Base-by-base conservation (phyloP, 371 early-diverging fungal genomes). In the Saksenaea vasiformis region DNA sequence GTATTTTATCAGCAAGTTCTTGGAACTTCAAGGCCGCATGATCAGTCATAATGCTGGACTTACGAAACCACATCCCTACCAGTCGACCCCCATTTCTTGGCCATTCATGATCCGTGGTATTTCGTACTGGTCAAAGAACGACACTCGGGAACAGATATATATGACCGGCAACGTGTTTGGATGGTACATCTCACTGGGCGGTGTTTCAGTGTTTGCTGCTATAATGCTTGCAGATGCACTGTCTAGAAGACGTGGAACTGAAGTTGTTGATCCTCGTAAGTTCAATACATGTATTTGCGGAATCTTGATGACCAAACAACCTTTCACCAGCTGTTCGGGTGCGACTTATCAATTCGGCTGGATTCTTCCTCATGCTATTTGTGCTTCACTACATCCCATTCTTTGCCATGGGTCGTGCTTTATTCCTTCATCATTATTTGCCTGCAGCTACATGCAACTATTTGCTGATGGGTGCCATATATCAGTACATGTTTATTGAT, bases 351-450 rank as follows among this genome's bases (percentile, higher is more conserved):
- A 79, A 83, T 38, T 85, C 90, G 0, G 84, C 85, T 22, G 95
- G 94, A 0, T 96, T 95, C 82, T 85, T 97, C 62, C 79, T 92
- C 34, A 60, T 92, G 4, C 93, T 91, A 19, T 99, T 95, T 93
- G 61, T 83, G 9, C 70, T 95, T 34, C 99, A 99, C 74, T 98
- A 93, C 70, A 39, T 95, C 15, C 99, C 99, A 3, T 99, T 98
- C 85, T 97, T 96, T 80, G 64, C 93, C 55, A 94, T 97, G 94
- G 97, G 95, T 14, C 90, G 99, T 54, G 89, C 93, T 31, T 81
- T 98, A 15, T 99, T 98, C 79, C 77, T 98, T 58, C 99, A 98
- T 80, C 99, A 99, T 78, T 99, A 99, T 72, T 79, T 98, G 34
- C 98, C 98, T 0, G 92, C 95, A 9, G 85, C 92, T 1, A 84